Conservation (phyloP, 2,329 filamentous ascomycete genomes). For the Fusarium circinatum region DNA sequence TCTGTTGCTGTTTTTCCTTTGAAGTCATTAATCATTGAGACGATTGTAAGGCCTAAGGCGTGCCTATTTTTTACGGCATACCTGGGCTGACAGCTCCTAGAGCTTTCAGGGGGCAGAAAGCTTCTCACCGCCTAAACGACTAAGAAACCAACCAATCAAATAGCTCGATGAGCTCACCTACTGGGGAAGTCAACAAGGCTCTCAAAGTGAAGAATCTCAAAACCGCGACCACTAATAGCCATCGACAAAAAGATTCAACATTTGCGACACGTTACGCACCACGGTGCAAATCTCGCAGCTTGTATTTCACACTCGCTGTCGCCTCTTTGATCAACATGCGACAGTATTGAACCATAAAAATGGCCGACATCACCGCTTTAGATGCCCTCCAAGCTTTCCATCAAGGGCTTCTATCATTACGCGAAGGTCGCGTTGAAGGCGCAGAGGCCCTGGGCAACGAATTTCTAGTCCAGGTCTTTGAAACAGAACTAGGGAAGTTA, state of each 20-base stretch:
- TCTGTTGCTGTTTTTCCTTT: neutral
- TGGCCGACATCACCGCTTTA: conserved; percentile 79
- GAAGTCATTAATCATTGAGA: neutral
- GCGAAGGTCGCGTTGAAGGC: conserved; percentile 70
- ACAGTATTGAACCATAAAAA: conserved; percentile 60
- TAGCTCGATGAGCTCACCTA: conserved; percentile 30
- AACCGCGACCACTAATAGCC: conserved; percentile 41
- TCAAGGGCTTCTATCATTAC: conserved; percentile 81
- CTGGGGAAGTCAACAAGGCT: conserved; percentile 47
- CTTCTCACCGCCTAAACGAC: conserved; percentile 30
- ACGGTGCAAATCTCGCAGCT: conserved; percentile 40
- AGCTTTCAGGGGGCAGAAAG: conserved; percentile 47
- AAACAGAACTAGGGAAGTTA: conserved; percentile 76
- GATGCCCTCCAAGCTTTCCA: conserved; percentile 86
- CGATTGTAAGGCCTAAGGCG: neutral
- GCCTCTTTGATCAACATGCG: conserved; percentile 53
- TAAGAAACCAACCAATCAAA: conserved; percentile 37
- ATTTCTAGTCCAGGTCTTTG: conserved; percentile 75
- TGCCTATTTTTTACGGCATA: neutral
- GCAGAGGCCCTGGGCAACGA: conserved; percentile 76
- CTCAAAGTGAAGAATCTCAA: conserved; percentile 45
- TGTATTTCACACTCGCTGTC: conserved; percentile 31
- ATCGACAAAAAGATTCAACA: conserved; percentile 39
- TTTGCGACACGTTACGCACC: conserved; percentile 36
- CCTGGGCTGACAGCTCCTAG: neutral